phyloP scores from a whole-genome alignment of 2,329 filamentous ascomycete species.

The Apiospora arundinis region DNA sequence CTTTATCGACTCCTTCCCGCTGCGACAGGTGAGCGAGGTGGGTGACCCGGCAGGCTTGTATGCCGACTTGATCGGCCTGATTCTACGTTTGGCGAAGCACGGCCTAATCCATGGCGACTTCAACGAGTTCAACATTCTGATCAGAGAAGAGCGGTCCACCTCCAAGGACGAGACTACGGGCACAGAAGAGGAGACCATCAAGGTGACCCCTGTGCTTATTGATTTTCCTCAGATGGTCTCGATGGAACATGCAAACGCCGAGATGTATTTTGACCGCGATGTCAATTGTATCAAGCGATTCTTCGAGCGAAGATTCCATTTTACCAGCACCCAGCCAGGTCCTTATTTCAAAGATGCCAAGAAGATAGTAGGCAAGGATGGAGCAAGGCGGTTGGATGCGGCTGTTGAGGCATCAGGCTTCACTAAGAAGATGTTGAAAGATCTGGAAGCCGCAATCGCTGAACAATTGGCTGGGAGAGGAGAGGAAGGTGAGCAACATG shows the following conservation, averaged over 20 bases:
- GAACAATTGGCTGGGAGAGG: constrained; percentile 67
- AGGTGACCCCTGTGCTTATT: constrained; percentile 82
- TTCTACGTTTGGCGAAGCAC: constrained; percentile 81
- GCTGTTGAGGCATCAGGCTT: constrained; percentile 93
- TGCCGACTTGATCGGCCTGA: constrained; percentile 85
- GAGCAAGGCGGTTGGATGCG: constrained; percentile 77
- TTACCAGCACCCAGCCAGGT: constrained; percentile 79
- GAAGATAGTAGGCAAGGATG: constrained; percentile 72
- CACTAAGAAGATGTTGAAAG: constrained; percentile 95
- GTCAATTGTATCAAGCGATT: constrained; percentile 95
- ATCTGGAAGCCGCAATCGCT: constrained; percentile 88
- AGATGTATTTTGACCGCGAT: constrained; percentile 97
- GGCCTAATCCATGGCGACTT: constrained; percentile 98
- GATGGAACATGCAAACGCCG: constrained; percentile 89
- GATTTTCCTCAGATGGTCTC: constrained; percentile 99
- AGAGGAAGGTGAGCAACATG: constrained; percentile 44
- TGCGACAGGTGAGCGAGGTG: constrained; percentile 85
- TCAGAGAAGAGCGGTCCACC: constrained; percentile 71
- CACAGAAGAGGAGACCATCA: constrained; percentile 45
- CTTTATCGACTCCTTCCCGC: constrained; percentile 87
- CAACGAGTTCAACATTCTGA: constrained; percentile 98
- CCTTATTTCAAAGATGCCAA: constrained; percentile 87
- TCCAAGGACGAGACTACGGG: constrained; percentile 19
- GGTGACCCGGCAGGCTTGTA: constrained; percentile 87
- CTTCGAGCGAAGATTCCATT: constrained; percentile 88